Conservation (phyloP, 768 basidiomycete genomes). For the Leccinum sublutescens region DNA sequence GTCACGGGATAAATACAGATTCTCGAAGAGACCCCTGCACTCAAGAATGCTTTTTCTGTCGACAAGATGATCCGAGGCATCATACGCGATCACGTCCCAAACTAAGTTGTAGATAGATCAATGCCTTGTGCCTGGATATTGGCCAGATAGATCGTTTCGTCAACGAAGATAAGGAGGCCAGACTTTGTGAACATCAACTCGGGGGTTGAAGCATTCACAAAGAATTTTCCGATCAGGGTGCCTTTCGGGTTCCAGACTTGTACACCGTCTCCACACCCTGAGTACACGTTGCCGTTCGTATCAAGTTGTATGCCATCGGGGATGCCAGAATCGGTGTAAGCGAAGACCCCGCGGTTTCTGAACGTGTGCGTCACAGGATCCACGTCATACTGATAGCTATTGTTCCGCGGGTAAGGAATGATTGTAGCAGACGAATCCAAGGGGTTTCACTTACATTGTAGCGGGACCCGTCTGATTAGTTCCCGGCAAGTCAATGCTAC, state of each 20-base stretch:
- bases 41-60: not conserved
- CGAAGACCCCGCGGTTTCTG: conserved; percentile 62
- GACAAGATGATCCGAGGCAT: not conserved
- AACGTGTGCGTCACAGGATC: conserved; percentile 53
- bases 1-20: not conserved
- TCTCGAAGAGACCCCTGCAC: not conserved
- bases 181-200: conserved; percentile 44
- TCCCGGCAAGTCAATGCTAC: conserved; percentile 40
- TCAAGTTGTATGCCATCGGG: conserved; percentile 72
- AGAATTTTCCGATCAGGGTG: conserved; percentile 40
- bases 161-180: conserved; percentile 39
- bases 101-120: conserved; percentile 11
- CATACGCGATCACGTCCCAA: not conserved
- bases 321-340: conserved; percentile 61
- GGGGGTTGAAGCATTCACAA: conserved; percentile 30
- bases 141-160: conserved; percentile 39
- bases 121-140: conserved; percentile 34
- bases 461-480: conserved; percentile 60
- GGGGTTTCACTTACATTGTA: conserved; percentile 51
- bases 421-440: not conserved
- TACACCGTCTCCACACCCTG: conserved; percentile 67
- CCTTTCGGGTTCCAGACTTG: conserved; percentile 60
- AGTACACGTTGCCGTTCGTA: conserved; percentile 60
- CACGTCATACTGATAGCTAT: conserved; percentile 69
- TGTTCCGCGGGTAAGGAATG: not conserved